phyloP scores from a whole-genome alignment of 768 basidiomycete species.

The Hortiboletus flavorubellus region DNA sequence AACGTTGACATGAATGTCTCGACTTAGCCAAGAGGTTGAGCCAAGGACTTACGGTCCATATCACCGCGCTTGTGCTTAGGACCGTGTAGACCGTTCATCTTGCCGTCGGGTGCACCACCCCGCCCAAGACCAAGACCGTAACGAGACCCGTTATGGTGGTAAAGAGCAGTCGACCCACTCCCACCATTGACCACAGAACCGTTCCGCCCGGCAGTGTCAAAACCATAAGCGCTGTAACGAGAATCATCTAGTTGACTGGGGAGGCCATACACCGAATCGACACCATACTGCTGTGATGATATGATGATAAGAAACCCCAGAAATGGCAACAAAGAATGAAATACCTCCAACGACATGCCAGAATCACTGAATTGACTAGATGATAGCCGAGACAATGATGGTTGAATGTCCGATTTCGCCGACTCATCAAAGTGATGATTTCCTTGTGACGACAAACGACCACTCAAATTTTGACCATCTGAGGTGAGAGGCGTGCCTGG shows the following conservation, averaged over 20 bases:
- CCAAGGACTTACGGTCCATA: constrained; percentile 76
- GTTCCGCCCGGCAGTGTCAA: constrained; percentile 46
- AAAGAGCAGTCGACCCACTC: constrained; percentile 70
- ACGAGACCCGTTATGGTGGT: constrained; percentile 74
- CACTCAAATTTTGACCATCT: constrained; percentile 56
- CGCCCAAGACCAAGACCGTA: constrained; percentile 70
- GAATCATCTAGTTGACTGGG: constrained; percentile 48
- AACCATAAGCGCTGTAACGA: constrained; percentile 56
- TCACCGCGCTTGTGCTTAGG: constrained; percentile 95
- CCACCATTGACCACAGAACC: constrained; percentile 34
- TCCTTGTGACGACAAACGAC: constrained; percentile 54
- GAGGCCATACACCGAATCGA: constrained; percentile 51
- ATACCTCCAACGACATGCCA: constrained; percentile 56
- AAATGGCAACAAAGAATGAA: constrained; percentile 16
- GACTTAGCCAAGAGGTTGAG: background rate
- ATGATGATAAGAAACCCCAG: constrained; percentile 7
- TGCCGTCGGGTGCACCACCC: constrained; percentile 55
- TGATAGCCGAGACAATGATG: constrained; percentile 68
- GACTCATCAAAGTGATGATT: constrained; percentile 48
- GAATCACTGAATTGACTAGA: constrained; percentile 55
- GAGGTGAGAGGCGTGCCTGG: constrained; percentile 61
- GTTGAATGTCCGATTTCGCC: constrained; percentile 56
- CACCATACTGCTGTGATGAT: constrained; percentile 47
- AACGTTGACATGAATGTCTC: background rate
- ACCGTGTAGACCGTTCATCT: constrained; percentile 89